Evolutionary conservation across 306 rosid species (phyloP).

Genomic region (Cicer bijugum): DNA sequence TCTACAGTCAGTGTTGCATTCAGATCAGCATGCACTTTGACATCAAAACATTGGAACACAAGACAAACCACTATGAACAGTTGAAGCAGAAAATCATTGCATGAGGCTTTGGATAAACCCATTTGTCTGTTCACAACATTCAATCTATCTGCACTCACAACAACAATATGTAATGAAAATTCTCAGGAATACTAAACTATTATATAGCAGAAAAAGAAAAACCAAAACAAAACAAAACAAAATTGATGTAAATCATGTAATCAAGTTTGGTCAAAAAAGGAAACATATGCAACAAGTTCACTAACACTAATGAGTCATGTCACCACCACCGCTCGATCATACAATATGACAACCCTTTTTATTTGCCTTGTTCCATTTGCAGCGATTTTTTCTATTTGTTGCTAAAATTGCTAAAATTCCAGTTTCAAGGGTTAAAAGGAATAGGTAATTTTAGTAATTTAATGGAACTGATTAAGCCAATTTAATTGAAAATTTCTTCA

Average conservation of each 20-base stretch:
- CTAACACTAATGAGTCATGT: not conserved
- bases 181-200: not conserved
- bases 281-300: slow-evolving; percentile 35
- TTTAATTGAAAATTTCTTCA: not conserved
- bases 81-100: slow-evolving; percentile 53
- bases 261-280: slow-evolving; percentile 16
- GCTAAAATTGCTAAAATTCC: not conserved
- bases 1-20: slow-evolving; percentile 55
- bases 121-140: slow-evolving; percentile 59
- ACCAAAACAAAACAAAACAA: not conserved
- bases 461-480: slow-evolving; percentile 22
- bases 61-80: slow-evolving; percentile 49
- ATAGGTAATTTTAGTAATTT: slow-evolving; percentile 11
- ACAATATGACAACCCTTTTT: slow-evolving; percentile 39
- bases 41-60: slow-evolving; percentile 51
- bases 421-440: not conserved
- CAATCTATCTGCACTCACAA: slow-evolving; percentile 50
- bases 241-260: slow-evolving; percentile 11
- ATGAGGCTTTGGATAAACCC: slow-evolving; percentile 54
- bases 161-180: slow-evolving; percentile 39
- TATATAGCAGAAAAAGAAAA: slow-evolving; percentile 26
- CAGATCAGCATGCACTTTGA: slow-evolving; percentile 49
- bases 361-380: not conserved
- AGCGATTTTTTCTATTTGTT: not conserved
- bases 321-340: slow-evolving; percentile 40